Evolutionary conservation across 805 yeast species (phyloP), one percentile per base, ranked within the genome.

Genomic region (Candida taoyuanica): DNA sequence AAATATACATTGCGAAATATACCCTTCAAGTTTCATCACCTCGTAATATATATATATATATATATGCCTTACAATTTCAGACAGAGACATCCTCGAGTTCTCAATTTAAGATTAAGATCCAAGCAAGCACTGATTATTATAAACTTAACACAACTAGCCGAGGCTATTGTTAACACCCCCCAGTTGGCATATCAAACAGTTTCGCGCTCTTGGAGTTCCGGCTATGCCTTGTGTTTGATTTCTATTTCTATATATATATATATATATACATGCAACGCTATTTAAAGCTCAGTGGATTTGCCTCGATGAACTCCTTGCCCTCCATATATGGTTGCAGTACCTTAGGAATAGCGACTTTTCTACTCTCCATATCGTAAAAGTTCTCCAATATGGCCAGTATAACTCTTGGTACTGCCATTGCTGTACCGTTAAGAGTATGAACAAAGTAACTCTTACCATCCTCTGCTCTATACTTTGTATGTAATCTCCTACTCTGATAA

Each of bases 361-460:
- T 63, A 0, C 74, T 69, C 3, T 48, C 59, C 3, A 78, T 73
- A 45, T 87, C 81, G 53, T 84, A 93, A 49, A 73, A 73, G 58
- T 84, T 93, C 62, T 93, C 98, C 5, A 91, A 64, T n/a, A 93
- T 71, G 1, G 98, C 96, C 16, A 89, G 71, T 15, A 93, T 78
- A 1, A 89, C 81, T 42, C 98, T 68, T 2, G 98, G 98, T 13
- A 91, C 81, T 1, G 98, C 98, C 73, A 89, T 73, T 2, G 96
- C 96, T 0, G 98, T 93, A 14, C 97, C 98, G 49, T 93, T 93
- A 32, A 93, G 68, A 0, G 98, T 93, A 46, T 85, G 88, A 0
- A 77, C 87, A 53, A 71, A 84, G 31, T 63, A 56, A 44, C 32
- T 60, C 54, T 50, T 62, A 3, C 59, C 61, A 5, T 58, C 55